Conservation (phyloP, 2,329 filamentous ascomycete species). For the Cladosporium sp. region DNA sequence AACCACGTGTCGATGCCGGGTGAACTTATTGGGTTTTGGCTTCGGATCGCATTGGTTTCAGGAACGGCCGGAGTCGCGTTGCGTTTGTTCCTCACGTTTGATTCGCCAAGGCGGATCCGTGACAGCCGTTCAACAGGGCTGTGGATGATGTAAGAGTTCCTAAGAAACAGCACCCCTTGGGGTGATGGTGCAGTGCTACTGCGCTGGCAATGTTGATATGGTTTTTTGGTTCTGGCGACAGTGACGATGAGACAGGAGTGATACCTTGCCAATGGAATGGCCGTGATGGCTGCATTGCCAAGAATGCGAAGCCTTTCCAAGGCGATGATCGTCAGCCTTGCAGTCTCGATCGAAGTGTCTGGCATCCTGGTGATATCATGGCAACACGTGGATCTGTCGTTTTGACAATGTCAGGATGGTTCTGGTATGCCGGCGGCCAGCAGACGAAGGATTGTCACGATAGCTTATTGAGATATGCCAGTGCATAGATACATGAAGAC, state of each 20-base stretch:
- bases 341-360: not conserved
- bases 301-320: slow-evolving; percentile 5
- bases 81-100: not conserved
- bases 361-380: not conserved
- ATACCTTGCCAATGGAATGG: not conserved
- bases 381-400: too few species aligned
- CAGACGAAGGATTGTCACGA: too few species aligned
- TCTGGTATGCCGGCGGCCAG: not conserved
- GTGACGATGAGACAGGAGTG: not conserved
- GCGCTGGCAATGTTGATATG: not conserved
- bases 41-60: not conserved
- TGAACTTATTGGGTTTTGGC: not conserved
- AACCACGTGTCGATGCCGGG: not conserved
- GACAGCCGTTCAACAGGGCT: not conserved
- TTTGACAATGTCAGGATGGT: too few species aligned
- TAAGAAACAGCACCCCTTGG: not conserved
- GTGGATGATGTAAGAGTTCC: not conserved
- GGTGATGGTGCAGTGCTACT: not conserved
- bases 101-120: slow-evolving; percentile 5
- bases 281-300: slow-evolving; percentile 8
- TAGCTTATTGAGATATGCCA: not conserved
- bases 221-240: not conserved
- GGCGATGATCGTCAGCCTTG: slow-evolving; percentile 1
- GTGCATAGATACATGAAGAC: not conserved
- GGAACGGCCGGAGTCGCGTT: slow-evolving; percentile 10